These are phyloP conservation scores for Rhodotorula kratochvilovae DNA, from an alignment of 768 basidiomycete species.

Conservation along the genomic window DNA sequence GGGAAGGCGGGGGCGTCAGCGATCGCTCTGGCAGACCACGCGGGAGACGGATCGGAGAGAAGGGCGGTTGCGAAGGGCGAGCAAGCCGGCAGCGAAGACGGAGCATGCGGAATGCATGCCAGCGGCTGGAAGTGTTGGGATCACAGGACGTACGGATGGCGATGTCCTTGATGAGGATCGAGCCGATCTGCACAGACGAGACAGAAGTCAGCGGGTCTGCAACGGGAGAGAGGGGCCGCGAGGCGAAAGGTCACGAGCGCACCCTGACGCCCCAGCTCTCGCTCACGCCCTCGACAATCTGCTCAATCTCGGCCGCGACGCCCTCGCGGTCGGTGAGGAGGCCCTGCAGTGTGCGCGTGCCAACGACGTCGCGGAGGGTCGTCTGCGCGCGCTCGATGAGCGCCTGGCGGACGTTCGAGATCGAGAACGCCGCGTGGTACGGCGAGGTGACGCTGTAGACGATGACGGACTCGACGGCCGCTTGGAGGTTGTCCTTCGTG, in stretches of 20 bases:
- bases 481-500: conserved; percentile 51
- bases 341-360: conserved; percentile 87
- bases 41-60: too few relatives aligned
- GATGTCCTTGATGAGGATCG: conserved; percentile 55
- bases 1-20: too few relatives aligned
- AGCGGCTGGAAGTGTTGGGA: too few relatives aligned
- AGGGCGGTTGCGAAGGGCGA: too few relatives aligned
- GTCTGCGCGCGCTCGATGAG: conserved; percentile 84
- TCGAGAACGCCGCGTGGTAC: conserved; percentile 90
- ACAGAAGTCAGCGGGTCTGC: conserved; percentile 58
- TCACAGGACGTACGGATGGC: conserved; percentile 3
- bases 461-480: conserved; percentile 39
- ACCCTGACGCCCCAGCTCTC: conserved; percentile 79
- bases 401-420: conserved; percentile 79
- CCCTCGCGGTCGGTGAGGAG: conserved; percentile 96
- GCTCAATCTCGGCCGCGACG: conserved; percentile 92
- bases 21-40: too few relatives aligned
- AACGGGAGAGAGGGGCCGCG: conserved; percentile 50
- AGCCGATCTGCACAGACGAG: too few relatives aligned
- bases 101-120: conserved; percentile 53
- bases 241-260: conserved; percentile 42
- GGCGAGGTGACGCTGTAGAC: conserved; percentile 62
- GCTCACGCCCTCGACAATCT: conserved; percentile 69
- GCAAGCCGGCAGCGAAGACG: conserved; percentile 61
- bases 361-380: conserved; percentile 94